Percentiles rank a stretch among this genome's conserved stretches.
Evolutionary conservation across 2,329 filamentous ascomycete genomes (phyloP).

Genomic region (Pyrenochaeta sp.): DNA sequence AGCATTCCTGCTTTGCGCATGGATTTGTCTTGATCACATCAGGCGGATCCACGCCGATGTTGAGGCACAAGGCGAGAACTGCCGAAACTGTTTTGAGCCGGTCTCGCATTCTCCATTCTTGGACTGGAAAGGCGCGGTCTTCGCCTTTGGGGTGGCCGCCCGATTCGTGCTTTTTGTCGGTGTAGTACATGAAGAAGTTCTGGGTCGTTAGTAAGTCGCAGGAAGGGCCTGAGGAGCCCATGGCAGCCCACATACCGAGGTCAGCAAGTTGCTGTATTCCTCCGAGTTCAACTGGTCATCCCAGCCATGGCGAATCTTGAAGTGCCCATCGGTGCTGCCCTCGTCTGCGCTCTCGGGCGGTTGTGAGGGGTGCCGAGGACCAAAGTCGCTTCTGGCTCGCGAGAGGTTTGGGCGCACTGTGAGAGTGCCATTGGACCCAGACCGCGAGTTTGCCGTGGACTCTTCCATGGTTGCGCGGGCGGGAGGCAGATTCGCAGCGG

Average conservation of each 20-base stretch:
- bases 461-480: slow-evolving; percentile 30
- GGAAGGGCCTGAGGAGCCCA: slow-evolving; percentile 7
- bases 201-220: no score
- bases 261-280: slow-evolving; percentile 84
- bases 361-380: slow-evolving; percentile 51
- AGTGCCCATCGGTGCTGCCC: slow-evolving; percentile 59
- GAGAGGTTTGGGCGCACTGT: slow-evolving; percentile 50
- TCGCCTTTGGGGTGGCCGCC: slow-evolving; percentile 80
- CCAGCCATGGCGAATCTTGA: slow-evolving; percentile 81
- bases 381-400: slow-evolving; percentile 68
- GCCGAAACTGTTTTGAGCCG: slow-evolving; percentile 96
- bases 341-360: slow-evolving; percentile 46
- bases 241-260: slow-evolving; percentile 67
- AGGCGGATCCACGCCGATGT: slow-evolving; percentile 96
- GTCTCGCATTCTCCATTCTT: slow-evolving; percentile 98
- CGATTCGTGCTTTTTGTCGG: slow-evolving; percentile 95
- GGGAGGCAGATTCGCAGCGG: slow-evolving; percentile 24
- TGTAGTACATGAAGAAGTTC: slow-evolving; percentile 99
- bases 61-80: slow-evolving; percentile 90
- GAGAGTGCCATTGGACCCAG: slow-evolving; percentile 59
- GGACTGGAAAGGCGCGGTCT: slow-evolving; percentile 64
- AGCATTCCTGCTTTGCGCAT: slow-evolving; percentile 92
- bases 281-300: slow-evolving; percentile 91
- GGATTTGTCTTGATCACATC: slow-evolving; percentile 96
- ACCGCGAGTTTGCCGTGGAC: slow-evolving; percentile 53